Conservation (phyloP, 495 filamentous ascomycete species). For the Penicillium soppii region DNA sequence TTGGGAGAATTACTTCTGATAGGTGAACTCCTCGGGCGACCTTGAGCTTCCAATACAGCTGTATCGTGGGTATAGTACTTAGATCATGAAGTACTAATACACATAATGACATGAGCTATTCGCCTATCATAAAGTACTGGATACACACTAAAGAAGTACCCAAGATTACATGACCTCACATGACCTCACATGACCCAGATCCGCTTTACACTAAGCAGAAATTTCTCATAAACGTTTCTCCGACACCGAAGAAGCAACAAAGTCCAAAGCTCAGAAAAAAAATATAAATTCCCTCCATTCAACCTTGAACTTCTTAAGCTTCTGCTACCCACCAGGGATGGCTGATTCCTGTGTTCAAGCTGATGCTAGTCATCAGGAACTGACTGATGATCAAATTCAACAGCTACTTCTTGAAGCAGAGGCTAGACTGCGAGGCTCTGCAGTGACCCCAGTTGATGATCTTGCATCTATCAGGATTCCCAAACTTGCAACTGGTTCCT, state of each 20-base stretch:
- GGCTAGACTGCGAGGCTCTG: slow-evolving; percentile 45
- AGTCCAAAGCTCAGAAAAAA: slow-evolving; percentile 21
- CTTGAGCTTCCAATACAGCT: not conserved
- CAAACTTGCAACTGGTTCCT: slow-evolving; percentile 38
- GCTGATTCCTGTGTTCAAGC: slow-evolving; percentile 10
- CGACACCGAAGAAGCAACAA: slow-evolving; percentile 22
- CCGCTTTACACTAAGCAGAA: slow-evolving; percentile 3
- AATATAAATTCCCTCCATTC: slow-evolving; percentile 19
- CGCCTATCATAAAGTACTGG: no score
- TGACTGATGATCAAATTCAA: slow-evolving; percentile 58
- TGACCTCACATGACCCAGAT: slow-evolving; percentile 17
- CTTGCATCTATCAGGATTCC: slow-evolving; percentile 30
- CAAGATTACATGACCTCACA: no score
- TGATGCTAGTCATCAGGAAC: slow-evolving; percentile 16
- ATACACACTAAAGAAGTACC: not conserved
- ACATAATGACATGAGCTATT: no score
- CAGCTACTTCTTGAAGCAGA: slow-evolving; percentile 66
- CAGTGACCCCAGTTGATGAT: slow-evolving; percentile 9
- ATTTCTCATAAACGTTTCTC: slow-evolving; percentile 23
- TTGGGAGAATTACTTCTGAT: not conserved
- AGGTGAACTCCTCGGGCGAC: not conserved
- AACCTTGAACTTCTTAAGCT: slow-evolving; percentile 7
- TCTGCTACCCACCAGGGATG: slow-evolving; percentile 19
- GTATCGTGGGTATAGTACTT: not conserved
- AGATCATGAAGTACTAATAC: not conserved